Percentiles rank a stretch among this genome's conserved stretches.
phyloP scores from a whole-genome alignment of 148 eudicot genomes.

The Rhododendron molle region DNA sequence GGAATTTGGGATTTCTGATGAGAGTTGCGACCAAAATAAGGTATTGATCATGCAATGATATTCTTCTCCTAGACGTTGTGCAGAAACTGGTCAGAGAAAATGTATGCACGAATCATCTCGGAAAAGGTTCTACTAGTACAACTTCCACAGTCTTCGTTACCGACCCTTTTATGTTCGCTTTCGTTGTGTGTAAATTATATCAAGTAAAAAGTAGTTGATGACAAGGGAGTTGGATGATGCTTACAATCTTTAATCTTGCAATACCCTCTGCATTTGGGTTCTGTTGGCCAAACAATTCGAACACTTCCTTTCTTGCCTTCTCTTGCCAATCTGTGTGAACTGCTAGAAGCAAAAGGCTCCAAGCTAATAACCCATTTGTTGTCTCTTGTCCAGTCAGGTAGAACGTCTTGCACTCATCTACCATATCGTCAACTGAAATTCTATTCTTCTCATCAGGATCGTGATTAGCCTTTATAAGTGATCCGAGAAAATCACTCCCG shows the following conservation, averaged over 20 bases:
- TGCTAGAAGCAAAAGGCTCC: slow-evolving; percentile 7
- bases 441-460: not conserved
- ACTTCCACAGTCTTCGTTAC: not conserved
- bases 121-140: not conserved
- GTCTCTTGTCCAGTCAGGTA: slow-evolving; percentile 10
- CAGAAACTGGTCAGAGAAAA: not conserved
- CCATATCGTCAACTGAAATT: not conserved
- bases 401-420: slow-evolving; percentile 9
- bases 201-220: too few species aligned
- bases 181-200: not conserved
- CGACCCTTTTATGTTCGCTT: not conserved
- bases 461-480: not conserved
- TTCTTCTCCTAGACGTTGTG: too few species aligned
- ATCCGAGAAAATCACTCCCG: slow-evolving; percentile 6
- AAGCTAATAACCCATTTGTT: not conserved
- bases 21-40: too few species aligned
- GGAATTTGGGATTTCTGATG: too few species aligned
- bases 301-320: slow-evolving; percentile 7
- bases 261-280: slow-evolving; percentile 1
- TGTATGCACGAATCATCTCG: not conserved
- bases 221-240: not conserved
- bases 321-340: slow-evolving; percentile 17
- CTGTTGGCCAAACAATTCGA: not conserved
- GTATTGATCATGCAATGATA: too few species aligned
- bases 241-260: slow-evolving; percentile 8